Percentiles rank a stretch among this genome's conserved stretches.
Conservation (phyloP, 495 filamentous ascomycete species). For the Hypoxylon intermedium region DNA sequence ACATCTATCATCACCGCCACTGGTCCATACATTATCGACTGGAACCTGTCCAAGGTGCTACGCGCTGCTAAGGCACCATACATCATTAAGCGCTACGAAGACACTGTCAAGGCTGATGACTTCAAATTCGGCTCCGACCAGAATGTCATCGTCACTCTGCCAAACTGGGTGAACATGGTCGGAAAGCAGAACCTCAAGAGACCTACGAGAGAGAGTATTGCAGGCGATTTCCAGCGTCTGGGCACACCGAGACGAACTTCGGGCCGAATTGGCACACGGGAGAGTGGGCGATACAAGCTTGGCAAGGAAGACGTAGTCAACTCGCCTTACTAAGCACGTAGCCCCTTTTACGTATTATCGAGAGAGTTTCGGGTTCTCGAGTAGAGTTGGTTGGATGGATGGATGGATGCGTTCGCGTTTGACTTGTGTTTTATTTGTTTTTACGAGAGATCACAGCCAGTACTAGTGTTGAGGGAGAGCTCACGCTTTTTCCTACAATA, state of each 20-base stretch:
- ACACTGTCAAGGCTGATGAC: conserved; percentile 98
- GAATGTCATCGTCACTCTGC: conserved; percentile 95
- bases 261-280: conserved; percentile 56
- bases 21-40: conserved; percentile 95
- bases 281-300: conserved; percentile 63
- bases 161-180: conserved; percentile 98
- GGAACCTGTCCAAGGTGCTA: conserved; percentile 89
- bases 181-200: conserved; percentile 81
- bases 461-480: conserved; percentile 5
- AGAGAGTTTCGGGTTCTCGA: background rate
- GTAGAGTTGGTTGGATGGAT: background rate
- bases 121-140: conserved; percentile 97
- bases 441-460: conserved; percentile 6
- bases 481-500: conserved; percentile 24
- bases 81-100: conserved; percentile 91
- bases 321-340: conserved; percentile 71
- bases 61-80: conserved; percentile 83
- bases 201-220: conserved; percentile 91
- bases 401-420: background rate
- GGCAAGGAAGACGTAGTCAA: conserved; percentile 82
- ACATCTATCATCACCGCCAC: conserved; percentile 97
- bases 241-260: conserved; percentile 56
- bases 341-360: background rate
- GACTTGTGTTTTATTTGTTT: conserved; percentile 10
- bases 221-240: conserved; percentile 58